Base-by-base conservation (phyloP, 1,284 basidiomycete genomes). In the Puccinia hordei region DNA sequence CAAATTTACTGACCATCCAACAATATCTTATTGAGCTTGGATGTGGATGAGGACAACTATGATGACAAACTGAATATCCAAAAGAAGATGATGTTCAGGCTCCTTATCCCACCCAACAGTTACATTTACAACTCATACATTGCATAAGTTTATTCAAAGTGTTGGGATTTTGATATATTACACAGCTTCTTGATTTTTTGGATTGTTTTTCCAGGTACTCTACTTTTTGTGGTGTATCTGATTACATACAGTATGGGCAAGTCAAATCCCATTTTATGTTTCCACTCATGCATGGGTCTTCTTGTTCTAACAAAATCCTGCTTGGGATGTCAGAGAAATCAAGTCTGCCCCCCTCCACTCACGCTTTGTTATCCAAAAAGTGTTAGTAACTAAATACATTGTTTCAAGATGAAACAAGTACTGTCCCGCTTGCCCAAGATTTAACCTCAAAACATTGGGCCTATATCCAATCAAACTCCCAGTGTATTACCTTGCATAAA, bases 181-280 rank as follows among this genome's bases (percentile, higher is more conserved):
- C 49, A 51, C 22, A 51, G 15, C 57, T 75, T 12, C 30, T 41
- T 49, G 10, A n/a, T n/a, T 27, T 10, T 35, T 59, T 41, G 4
- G 24, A n/a, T 55, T 19, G 12, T 3, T 5, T 30, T 35, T 9
- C 30, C 53, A 74, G 46, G 38, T 72, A 55, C 46, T 44, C 57
- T 17, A 75, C 73, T 5, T 44, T 59, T 46, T 27, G 35, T 10
- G 73, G 55, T 46, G 17, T 75, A 19, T 27, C 73, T 19, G 57
- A 75, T 44, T 75, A 61, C 63, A n/a, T 75, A 30, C 27, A 75
- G 38, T 46, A 75, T 27, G 38, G 73, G 73, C 63, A 19, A 72
- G 51, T 69, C 49, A 4, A 33, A 15, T 41, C 38, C 38, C 38
- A 41, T 41, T 1, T 24, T 3, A 6, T 55, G 51, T 12, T 15